Percentiles rank a stretch among this genome's conserved stretches.
phyloP scores from a whole-genome alignment of 345 rosid species.

The Gossypium sturtianum region DNA sequence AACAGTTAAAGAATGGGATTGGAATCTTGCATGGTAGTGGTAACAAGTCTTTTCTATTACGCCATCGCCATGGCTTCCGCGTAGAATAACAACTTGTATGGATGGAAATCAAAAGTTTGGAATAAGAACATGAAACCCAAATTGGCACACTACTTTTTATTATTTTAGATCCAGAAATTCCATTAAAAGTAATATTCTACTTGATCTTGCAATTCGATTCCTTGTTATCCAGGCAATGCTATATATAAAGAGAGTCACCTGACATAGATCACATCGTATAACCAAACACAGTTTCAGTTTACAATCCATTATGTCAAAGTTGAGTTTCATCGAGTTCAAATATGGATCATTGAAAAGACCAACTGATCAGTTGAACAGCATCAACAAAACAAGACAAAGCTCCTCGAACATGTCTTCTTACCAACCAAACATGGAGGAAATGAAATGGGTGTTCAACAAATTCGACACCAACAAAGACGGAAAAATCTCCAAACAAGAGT shows the following conservation, averaged over 20 bases:
- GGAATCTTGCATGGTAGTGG: neutral
- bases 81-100: neutral
- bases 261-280: neutral
- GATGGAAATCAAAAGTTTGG: neutral
- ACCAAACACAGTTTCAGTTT: neutral
- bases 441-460: conserved; percentile 47
- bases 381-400: conserved; percentile 10
- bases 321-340: conserved; percentile 24
- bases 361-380: neutral
- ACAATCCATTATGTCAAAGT: conserved; percentile 10
- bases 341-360: conserved; percentile 1
- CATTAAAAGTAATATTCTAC: neutral
- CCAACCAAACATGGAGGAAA: conserved; percentile 33
- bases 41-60: too few relatives aligned
- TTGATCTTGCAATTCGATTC: neutral
- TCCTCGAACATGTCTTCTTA: conserved; percentile 7
- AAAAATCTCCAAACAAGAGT: conserved; percentile 47
- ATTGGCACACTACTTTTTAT: neutral
- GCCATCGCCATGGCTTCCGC: neutral
- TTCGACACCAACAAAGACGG: conserved; percentile 51
- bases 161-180: neutral
- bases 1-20: neutral
- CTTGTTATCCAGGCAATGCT: neutral
- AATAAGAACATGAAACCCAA: neutral
- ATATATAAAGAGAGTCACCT: neutral